Conservation (phyloP, 371 early-diverging fungal genomes). For the Zopfochytrium polystomum region DNA sequence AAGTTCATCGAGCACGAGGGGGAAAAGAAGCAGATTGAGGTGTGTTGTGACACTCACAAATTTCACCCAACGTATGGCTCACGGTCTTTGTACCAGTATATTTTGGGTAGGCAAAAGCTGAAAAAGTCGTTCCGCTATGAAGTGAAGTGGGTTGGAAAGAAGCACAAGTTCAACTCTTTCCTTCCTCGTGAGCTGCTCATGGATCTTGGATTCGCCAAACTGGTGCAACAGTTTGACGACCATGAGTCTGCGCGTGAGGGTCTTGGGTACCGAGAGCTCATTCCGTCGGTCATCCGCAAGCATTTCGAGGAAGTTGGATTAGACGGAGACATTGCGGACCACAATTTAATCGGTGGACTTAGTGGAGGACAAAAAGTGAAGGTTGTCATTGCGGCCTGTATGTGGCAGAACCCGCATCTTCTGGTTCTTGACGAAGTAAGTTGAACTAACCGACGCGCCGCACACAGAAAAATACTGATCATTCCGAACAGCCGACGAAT, state of each 20-base stretch:
- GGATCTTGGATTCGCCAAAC: conserved; percentile 70
- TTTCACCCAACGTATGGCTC: conserved; percentile 6
- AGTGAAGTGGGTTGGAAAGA: conserved; percentile 70
- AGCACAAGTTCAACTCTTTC: conserved; percentile 70
- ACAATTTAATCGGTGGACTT: conserved; percentile 67
- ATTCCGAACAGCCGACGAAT: conserved; percentile 86
- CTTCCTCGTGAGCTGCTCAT: conserved; percentile 66
- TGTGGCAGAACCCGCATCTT: conserved; percentile 82
- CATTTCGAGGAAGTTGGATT: conserved; percentile 76
- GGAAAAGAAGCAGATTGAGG: conserved; percentile 61
- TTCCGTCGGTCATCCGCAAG: conserved; percentile 63
- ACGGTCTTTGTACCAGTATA: conserved; percentile 33
- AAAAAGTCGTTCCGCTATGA: conserved; percentile 83
- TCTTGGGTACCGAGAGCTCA: conserved; percentile 61
- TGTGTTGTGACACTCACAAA: background rate
- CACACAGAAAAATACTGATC: no score
- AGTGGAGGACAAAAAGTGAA: conserved; percentile 88
- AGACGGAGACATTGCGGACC: conserved; percentile 72
- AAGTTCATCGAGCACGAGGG: conserved; percentile 56
- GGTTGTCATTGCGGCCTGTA: conserved; percentile 79
- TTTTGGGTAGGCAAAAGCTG: conserved; percentile 72
- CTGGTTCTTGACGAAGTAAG: conserved; percentile 70
- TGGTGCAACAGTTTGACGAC: conserved; percentile 77
- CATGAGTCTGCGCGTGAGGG: conserved; percentile 76
- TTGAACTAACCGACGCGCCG: no score